Percentiles rank a stretch among this genome's conserved stretches.
Evolutionary conservation across 2,329 filamentous ascomycete species (phyloP).

Genomic region (Sporothrix inflata): DNA sequence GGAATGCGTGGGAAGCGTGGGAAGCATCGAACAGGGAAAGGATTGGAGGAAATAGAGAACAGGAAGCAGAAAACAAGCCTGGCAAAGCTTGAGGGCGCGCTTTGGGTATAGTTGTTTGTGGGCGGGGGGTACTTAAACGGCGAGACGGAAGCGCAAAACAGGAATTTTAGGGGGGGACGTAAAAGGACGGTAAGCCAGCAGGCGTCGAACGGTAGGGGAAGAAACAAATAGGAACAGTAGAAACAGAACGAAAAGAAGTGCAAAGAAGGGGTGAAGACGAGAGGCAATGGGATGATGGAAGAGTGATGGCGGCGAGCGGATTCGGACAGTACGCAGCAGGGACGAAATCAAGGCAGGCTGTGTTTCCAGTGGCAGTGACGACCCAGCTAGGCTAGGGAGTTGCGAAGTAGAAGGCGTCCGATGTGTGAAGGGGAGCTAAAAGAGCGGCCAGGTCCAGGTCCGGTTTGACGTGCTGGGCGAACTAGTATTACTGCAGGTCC

Average conservation of each 20-base stretch:
- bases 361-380: constrained; percentile 19
- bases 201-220: not conserved
- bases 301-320: not conserved
- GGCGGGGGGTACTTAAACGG: not conserved
- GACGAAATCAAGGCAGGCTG: constrained; percentile 24
- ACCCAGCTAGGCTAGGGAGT: not conserved
- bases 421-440: not conserved
- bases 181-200: not conserved
- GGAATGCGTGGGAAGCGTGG: not conserved
- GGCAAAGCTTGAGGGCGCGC: constrained; percentile 3
- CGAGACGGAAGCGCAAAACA: constrained; percentile 21
- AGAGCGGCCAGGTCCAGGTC: constrained; percentile 6
- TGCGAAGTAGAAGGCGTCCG: not conserved
- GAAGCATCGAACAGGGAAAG: not conserved
- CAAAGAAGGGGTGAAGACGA: not conserved
- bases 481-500: not conserved
- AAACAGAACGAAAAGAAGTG: not conserved
- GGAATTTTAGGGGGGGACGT: constrained; percentile 3
- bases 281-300: constrained; percentile 11
- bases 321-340: constrained; percentile 3
- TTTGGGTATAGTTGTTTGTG: constrained; percentile 14
- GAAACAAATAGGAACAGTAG: not conserved
- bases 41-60: not conserved
- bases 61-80: constrained; percentile 11
- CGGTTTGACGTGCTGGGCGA: constrained; percentile 3